phyloP scores from a whole-genome alignment of 148 eudicot genomes.

The Rhododendron williamsianum region DNA sequence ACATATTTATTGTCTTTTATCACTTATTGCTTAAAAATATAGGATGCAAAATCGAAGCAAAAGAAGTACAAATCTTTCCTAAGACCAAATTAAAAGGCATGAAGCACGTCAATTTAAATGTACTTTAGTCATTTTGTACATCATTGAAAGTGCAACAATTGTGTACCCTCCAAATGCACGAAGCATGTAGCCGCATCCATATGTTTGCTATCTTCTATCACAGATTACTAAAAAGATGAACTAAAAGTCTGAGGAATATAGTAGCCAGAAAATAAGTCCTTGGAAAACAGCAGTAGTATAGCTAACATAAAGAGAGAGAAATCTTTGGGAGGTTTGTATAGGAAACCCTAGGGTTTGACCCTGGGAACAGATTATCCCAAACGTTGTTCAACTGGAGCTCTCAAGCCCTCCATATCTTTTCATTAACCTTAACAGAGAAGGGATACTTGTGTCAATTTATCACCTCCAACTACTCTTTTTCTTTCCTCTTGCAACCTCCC shows the following conservation, averaged over 20 bases:
- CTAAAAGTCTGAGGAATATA: constrained; percentile 3
- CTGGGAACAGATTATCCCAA: background rate
- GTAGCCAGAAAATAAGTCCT: background rate
- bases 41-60: background rate
- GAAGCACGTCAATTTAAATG: background rate
- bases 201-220: background rate
- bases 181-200: background rate
- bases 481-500: background rate
- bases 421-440: background rate
- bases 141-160: background rate
- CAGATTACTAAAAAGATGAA: background rate
- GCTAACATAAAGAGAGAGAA: background rate
- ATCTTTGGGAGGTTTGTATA: background rate
- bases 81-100: background rate
- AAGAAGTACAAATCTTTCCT: background rate
- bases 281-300: background rate
- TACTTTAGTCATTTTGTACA: background rate
- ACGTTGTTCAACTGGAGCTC: background rate
- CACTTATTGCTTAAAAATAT: background rate
- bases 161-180: background rate
- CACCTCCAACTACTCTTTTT: background rate
- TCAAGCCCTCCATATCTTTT: background rate
- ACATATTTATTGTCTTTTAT: background rate
- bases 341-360: background rate
- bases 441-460: background rate